A percentile compares a stretch with the other conserved stretches of the same genome.
These are phyloP conservation scores for Crataegus laevigata DNA, from an alignment of 306 rosid genomes.

Conservation along the genomic window DNA sequence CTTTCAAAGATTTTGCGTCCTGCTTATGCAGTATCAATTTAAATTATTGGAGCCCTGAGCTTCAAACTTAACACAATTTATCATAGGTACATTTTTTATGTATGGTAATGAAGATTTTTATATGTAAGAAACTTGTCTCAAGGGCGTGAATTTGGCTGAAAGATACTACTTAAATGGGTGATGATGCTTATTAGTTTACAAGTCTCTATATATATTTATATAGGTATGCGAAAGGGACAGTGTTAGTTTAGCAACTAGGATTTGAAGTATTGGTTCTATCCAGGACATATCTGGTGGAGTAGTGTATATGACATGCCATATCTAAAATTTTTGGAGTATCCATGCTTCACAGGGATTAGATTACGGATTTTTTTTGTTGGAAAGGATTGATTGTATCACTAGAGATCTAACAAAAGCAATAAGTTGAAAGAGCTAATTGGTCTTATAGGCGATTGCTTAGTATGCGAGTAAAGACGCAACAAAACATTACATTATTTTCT, in stretches of 20 bases:
- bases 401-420: background rate
- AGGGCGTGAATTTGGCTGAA: background rate
- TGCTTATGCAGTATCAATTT: background rate
- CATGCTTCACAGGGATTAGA: background rate
- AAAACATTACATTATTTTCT: background rate
- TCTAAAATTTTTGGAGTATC: background rate
- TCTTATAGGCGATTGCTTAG: background rate
- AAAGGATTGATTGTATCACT: background rate
- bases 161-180: background rate
- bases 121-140: background rate
- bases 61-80: background rate
- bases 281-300: background rate
- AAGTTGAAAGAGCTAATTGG: background rate
- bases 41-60: background rate
- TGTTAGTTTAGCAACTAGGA: background rate
- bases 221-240: background rate
- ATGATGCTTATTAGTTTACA: background rate
- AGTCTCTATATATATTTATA: background rate
- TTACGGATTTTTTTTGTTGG: background rate
- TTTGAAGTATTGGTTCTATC: background rate
- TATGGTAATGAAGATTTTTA: background rate
- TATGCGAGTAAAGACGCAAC: background rate
- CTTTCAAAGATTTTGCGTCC: background rate
- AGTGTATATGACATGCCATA: background rate
- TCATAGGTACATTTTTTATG: background rate